These are phyloP conservation scores for Arthrinium phaeospermum DNA, from an alignment of 2,329 filamentous ascomycete genomes.

Conservation along the genomic window DNA sequence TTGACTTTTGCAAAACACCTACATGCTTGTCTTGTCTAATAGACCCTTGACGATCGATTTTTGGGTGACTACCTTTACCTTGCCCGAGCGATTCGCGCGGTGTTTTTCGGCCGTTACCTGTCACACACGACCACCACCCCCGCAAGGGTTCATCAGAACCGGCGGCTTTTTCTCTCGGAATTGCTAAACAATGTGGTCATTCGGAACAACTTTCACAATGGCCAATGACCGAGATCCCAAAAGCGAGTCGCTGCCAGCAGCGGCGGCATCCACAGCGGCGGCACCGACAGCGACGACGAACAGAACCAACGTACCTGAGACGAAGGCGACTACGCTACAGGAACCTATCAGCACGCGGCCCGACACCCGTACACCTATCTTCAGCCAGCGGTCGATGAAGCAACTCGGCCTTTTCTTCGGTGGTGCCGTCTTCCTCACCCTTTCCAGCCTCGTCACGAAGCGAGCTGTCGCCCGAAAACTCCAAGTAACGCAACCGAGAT, in stretches of 20 bases:
- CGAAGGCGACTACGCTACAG: background rate
- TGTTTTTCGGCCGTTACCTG: background rate
- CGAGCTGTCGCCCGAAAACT: constrained; percentile 71
- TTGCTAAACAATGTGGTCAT: constrained; percentile 38
- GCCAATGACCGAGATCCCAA: constrained; percentile 35
- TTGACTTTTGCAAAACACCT: background rate
- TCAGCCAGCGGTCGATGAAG: constrained; percentile 57
- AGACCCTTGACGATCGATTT: background rate
- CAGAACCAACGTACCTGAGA: background rate
- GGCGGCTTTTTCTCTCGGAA: background rate
- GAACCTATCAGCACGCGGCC: constrained; percentile 23
- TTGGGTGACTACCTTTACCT: background rate
- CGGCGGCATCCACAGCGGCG: background rate
- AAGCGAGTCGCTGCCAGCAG: constrained; percentile 1
- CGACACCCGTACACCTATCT: constrained; percentile 33
- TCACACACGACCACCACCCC: background rate
- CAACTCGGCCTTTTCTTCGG: constrained; percentile 75
- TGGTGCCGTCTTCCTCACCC: constrained; percentile 75
- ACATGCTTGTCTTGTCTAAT: background rate
- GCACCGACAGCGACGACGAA: background rate
- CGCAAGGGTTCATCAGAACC: background rate
- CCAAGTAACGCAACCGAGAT: constrained; percentile 67
- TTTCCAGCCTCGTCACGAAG: constrained; percentile 74
- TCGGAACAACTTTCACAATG: constrained; percentile 42
- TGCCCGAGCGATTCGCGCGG: background rate